These are phyloP conservation scores for Tricholoma sp. DNA, from an alignment of 768 basidiomycete species.

Conservation along the genomic window DNA sequence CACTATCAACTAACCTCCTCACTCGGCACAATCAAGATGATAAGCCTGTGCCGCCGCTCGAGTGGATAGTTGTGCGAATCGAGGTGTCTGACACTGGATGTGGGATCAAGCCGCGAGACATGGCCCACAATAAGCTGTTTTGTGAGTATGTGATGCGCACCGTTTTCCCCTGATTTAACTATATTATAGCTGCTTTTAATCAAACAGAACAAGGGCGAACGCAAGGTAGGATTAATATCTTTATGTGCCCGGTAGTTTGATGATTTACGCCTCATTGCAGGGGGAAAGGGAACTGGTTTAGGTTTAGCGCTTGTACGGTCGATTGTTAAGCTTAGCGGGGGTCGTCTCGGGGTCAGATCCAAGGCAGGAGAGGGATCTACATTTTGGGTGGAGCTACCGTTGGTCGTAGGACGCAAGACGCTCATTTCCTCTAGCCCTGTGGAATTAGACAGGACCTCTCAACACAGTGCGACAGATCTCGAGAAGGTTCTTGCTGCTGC, in stretches of 20 bases:
- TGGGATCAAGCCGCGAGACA: conserved; percentile 50
- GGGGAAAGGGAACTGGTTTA: conserved; percentile 68
- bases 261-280: conserved; percentile 19
- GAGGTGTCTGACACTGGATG: conserved; percentile 75
- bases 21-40: conserved; percentile 46
- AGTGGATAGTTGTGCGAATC: conserved; percentile 76
- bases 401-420: conserved; percentile 66
- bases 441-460: conserved; percentile 15
- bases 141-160: conserved; percentile 31
- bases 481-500: conserved; percentile 17
- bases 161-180: not conserved
- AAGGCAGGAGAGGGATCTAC: conserved; percentile 69
- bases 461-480: conserved; percentile 13
- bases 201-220: conserved; percentile 73
- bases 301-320: conserved; percentile 74
- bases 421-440: conserved; percentile 17
- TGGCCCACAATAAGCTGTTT: conserved; percentile 66
- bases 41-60: conserved; percentile 35
- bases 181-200: conserved; percentile 57
- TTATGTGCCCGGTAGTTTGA: not conserved
- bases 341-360: conserved; percentile 65
- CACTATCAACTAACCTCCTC: conserved; percentile 35
- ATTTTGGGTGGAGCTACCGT: conserved; percentile 84
- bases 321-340: conserved; percentile 72
- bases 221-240: conserved; percentile 38